Evolutionary conservation across 352 stramenopile species (phyloP), one percentile per base, ranked within the genome.

Genomic region (Stramenopiles sp.): DNA sequence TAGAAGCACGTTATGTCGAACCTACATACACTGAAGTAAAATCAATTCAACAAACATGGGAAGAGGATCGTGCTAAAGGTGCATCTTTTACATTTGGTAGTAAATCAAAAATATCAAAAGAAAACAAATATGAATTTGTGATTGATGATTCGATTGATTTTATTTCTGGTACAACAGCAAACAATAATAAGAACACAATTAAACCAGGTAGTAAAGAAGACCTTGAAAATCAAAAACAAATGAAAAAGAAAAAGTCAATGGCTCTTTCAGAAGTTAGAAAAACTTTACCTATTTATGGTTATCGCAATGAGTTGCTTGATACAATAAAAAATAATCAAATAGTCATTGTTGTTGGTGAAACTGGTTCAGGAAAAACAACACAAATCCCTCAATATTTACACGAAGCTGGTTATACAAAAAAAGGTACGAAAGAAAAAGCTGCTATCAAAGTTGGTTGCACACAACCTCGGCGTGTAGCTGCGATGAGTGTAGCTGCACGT

Each of bases 131-230:
- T 37, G 81, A 93, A 34, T 72, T 91, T 29, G 66, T 97, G 2
- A 88, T 95, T 51, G 81, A 96, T 43, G 80, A 96, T 54, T 62
- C 88, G 48, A 93, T 99, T 49, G 83, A 97, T 48, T 97, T 99
- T 49, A 88, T 99, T 24, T 80, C 67, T 23, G 6, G 18, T 19
- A 20, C 20, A 40, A 24, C 22, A n/a, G 12, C 15, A 15, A 57
- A 36, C 7, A 1, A 20, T 18, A 10, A 51, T 58, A 36, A 52
- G 41, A 26, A 22, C 22, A 19, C 36, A 4, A 12, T 23, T 36
- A 5, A 18, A 19, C 7, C 19, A 40, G 21, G 24, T 38, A 23
- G 38, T 20, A 21, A 35, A 28, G 4, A 18, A 21, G 41, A 29
- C 38, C 37, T 36, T 19, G 66, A 61, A 1, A 61, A 64, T 32